phyloP scores from a whole-genome alignment of 139 green algal genomes.

The Chlamydomonas eustigma region DNA sequence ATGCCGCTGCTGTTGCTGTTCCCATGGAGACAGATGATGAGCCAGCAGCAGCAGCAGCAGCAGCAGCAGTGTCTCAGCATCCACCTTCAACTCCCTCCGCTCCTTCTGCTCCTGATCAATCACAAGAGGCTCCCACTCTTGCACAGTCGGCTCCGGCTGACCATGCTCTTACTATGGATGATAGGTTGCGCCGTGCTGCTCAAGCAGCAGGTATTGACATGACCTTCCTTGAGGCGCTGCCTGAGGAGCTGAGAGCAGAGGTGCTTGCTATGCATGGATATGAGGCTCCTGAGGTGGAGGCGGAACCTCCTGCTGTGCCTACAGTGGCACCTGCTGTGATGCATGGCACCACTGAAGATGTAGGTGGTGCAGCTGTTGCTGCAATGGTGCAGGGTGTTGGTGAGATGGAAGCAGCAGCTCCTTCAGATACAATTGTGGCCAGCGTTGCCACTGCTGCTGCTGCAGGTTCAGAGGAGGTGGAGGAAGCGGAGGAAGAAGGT shows the following conservation, averaged over 20 bases:
- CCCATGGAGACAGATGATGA: not conserved
- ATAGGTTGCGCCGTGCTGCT: slow-evolving; percentile 25
- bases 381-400: not conserved
- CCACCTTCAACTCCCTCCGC: not conserved
- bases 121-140: not conserved
- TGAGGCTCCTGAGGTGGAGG: not conserved
- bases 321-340: not conserved
- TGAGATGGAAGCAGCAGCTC: not conserved
- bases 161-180: slow-evolving; percentile 10
- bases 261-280: slow-evolving; percentile 56
- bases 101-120: not conserved
- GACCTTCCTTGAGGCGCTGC: slow-evolving; percentile 72
- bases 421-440: not conserved
- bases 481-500: slow-evolving; percentile 31
- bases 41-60: not conserved
- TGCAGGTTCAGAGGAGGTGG: not conserved
- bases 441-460: no score
- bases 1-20: not conserved
- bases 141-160: no score
- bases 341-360: not conserved
- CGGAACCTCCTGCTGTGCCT: not conserved
- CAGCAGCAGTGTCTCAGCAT: not conserved
- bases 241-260: slow-evolving; percentile 61
- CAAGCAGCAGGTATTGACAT: slow-evolving; percentile 65
- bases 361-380: not conserved